These are phyloP conservation scores for Globisporangium heterothallicum DNA, from an alignment of 352 stramenopile genomes.

Conservation along the genomic window DNA sequence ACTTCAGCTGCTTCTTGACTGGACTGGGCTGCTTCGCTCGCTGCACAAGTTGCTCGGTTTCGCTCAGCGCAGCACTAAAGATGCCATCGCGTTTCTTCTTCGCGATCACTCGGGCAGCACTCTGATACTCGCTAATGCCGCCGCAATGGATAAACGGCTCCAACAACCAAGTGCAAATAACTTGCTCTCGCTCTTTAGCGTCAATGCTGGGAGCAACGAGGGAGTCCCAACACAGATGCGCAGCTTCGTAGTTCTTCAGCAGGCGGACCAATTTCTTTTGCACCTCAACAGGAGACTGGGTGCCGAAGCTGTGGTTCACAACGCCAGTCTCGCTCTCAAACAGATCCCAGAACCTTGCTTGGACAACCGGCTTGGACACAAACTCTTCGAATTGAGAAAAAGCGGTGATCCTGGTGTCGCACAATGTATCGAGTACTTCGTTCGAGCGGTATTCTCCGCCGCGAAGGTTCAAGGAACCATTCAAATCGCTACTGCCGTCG, in stretches of 20 bases:
- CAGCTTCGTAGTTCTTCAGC: slow-evolving; percentile 65
- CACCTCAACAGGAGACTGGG: slow-evolving; percentile 44
- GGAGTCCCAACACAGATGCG: slow-evolving; percentile 52
- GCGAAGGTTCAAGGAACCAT: slow-evolving; percentile 56
- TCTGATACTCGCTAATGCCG: slow-evolving; percentile 71
- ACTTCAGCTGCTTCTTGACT: slow-evolving; percentile 50
- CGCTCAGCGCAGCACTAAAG: slow-evolving; percentile 46
- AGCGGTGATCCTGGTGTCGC: slow-evolving; percentile 45
- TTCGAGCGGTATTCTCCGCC: slow-evolving; percentile 64
- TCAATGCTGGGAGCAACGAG: slow-evolving; percentile 44
- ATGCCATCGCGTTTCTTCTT: slow-evolving; percentile 66
- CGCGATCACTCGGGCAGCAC: slow-evolving; percentile 49
- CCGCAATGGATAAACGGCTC: slow-evolving; percentile 56
- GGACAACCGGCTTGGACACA: slow-evolving; percentile 36
- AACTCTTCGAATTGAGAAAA: slow-evolving; percentile 44
- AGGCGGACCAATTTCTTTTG: slow-evolving; percentile 74
- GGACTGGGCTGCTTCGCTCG: slow-evolving; percentile 27
- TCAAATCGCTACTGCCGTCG: slow-evolving; percentile 43
- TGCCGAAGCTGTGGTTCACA: slow-evolving; percentile 31
- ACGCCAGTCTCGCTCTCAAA: slow-evolving; percentile 50
- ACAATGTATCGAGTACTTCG: slow-evolving; percentile 53
- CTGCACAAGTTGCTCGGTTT: slow-evolving; percentile 53
- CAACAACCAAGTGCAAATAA: slow-evolving; percentile 50
- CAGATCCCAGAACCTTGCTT: slow-evolving; percentile 54
- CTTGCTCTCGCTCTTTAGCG: slow-evolving; percentile 25